A percentile compares a stretch with the other conserved stretches of the same genome.
Conservation (phyloP, 2,329 filamentous ascomycete genomes). For the Fusarium staphyleae region DNA sequence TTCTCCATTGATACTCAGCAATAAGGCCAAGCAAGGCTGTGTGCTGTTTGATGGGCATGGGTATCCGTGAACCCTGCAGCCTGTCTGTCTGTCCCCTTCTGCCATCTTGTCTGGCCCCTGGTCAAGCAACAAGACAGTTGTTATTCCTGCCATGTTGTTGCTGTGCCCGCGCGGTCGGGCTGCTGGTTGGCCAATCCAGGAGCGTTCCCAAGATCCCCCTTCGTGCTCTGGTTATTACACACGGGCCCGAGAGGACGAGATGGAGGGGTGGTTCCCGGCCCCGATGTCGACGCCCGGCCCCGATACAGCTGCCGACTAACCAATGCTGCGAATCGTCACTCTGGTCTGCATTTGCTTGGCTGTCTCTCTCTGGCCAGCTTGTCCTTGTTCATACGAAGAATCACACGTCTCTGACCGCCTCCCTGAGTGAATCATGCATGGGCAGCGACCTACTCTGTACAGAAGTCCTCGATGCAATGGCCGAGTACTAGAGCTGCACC, state of each 20-base stretch:
- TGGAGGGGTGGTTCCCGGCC: constrained; percentile 18
- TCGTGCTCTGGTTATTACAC: neutral
- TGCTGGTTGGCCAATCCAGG: constrained; percentile 5
- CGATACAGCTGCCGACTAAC: constrained; percentile 23
- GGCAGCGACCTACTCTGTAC: too few species aligned
- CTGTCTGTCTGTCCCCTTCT: constrained; percentile 21
- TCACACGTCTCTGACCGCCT: constrained; percentile 1
- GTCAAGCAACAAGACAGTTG: constrained; percentile 4
- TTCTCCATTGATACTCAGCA: neutral
- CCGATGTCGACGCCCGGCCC: constrained; percentile 20
- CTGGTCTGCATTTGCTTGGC: constrained; percentile 4
- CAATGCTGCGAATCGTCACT: constrained; percentile 12
- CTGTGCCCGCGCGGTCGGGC: constrained; percentile 2
- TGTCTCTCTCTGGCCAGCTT: too few species aligned
- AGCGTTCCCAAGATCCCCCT: constrained; percentile 6
- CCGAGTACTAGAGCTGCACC: too few species aligned
- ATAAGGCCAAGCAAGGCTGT: neutral
- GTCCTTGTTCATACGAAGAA: neutral
- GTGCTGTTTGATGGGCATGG: constrained; percentile 20
- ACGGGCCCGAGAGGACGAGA: neutral
- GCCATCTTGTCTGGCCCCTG: constrained; percentile 16
- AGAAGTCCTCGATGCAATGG: neutral
- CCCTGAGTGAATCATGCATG: neutral
- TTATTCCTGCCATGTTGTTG: neutral
- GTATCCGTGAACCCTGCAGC: constrained; percentile 10